These are phyloP conservation scores for Sporisorium graminicola DNA, from an alignment of 1,284 basidiomycete genomes.

Conservation along the genomic window DNA sequence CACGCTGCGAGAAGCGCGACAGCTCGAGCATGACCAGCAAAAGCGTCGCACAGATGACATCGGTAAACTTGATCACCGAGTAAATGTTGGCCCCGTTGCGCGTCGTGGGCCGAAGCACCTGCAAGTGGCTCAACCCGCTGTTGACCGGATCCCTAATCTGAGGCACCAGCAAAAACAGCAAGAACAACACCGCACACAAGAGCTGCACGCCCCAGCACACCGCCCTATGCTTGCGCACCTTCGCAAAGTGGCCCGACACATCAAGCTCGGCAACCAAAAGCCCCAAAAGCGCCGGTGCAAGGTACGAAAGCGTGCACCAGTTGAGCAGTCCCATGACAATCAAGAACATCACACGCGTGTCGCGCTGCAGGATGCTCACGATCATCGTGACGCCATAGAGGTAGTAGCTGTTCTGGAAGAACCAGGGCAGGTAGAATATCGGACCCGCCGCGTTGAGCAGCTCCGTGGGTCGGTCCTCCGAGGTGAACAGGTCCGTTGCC, in stretches of 20 bases:
- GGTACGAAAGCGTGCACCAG: slow-evolving; percentile 41
- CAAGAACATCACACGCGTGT: slow-evolving; percentile 40
- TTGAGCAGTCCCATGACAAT: slow-evolving; percentile 28
- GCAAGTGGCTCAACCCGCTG: slow-evolving; percentile 29
- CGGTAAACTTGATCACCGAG: slow-evolving; percentile 39
- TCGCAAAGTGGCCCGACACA: slow-evolving; percentile 32
- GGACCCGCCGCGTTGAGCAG: slow-evolving; percentile 27
- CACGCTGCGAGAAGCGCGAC: slow-evolving; percentile 16
- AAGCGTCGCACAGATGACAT: slow-evolving; percentile 32
- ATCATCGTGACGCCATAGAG: slow-evolving; percentile 42
- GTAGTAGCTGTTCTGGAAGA: slow-evolving; percentile 55
- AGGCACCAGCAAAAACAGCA: slow-evolving; percentile 38
- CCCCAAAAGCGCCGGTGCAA: slow-evolving; percentile 41
- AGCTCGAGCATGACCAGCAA: slow-evolving; percentile 38
- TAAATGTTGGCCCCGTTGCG: slow-evolving; percentile 37
- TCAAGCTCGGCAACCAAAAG: slow-evolving; percentile 44
- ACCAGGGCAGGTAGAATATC: slow-evolving; percentile 46
- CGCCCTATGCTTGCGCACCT: slow-evolving; percentile 13
- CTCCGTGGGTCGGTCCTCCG: slow-evolving; percentile 32
- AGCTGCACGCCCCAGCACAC: slow-evolving; percentile 22
- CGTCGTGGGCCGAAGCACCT: slow-evolving; percentile 32
- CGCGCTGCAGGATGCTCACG: slow-evolving; percentile 30
- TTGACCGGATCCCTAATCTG: slow-evolving; percentile 35
- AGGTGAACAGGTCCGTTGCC: slow-evolving; percentile 44
- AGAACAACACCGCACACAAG: slow-evolving; percentile 19